These are phyloP conservation scores for Fusarium bactridioides DNA, from an alignment of 2,329 filamentous ascomycete species.

Conservation along the genomic window DNA sequence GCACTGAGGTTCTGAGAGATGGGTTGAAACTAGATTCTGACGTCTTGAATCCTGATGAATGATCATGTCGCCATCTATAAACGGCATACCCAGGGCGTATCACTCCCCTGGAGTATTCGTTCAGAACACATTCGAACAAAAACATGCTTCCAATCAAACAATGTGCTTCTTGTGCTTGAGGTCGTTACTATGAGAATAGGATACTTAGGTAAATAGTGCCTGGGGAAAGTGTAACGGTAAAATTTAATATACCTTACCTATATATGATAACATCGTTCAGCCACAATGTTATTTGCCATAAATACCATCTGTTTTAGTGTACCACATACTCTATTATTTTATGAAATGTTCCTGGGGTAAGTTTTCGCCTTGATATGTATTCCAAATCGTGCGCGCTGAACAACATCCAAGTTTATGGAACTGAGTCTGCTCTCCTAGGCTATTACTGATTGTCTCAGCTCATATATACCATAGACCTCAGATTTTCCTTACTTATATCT, in stretches of 20 bases:
- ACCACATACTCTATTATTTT: background rate
- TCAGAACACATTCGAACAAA: background rate
- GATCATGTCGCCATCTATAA: background rate
- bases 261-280: background rate
- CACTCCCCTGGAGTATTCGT: background rate
- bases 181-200: background rate
- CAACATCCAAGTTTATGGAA: background rate
- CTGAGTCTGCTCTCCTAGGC: background rate
- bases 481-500: background rate
- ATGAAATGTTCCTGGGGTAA: background rate
- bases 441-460: background rate
- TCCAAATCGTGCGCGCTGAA: background rate
- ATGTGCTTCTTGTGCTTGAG: background rate
- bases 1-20: background rate
- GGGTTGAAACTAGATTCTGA: background rate
- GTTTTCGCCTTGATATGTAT: background rate
- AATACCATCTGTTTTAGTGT: too few species aligned
- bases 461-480: too few species aligned
- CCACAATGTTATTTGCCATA: background rate
- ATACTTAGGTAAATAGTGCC: background rate
- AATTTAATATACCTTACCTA: background rate
- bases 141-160: background rate
- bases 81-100: background rate
- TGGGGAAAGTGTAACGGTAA: background rate
- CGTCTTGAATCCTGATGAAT: background rate